Base-by-base conservation (phyloP, 345 rosid genomes). In the Moricandia moricandioides region DNA sequence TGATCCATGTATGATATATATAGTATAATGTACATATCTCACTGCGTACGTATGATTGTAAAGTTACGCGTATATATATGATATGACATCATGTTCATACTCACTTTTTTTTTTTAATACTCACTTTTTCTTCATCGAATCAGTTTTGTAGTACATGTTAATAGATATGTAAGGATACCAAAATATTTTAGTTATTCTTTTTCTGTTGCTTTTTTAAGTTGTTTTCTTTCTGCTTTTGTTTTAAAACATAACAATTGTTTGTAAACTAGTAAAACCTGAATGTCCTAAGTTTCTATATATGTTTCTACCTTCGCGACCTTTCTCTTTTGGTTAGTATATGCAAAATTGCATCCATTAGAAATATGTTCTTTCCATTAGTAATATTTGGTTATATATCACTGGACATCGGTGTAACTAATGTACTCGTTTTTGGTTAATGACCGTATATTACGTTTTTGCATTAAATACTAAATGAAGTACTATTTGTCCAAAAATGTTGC, bases 41-140 rank as follows among this genome's bases (percentile, higher is more conserved):
- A 12, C 47, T 40, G 51, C 55, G 40, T 71, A 71, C 13, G 33
- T 65, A 45, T 65, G 69, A 72, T 37, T 39, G 69, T 72, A 71
- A 78, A 66, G 81, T 35, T 59, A 78, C 77, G 71, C 71, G 81
- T 21, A 21, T 21, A 21, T 78, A 66, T 47, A 12, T 21, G n/a
- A 55, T 24, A 47, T 26, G 80, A 78, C 62, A 63, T 71, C 54
- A 16, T 71, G 56, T 71, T 71, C 76, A 71, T n/a, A 71, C 77
- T 27, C 49, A 35, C 63, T 71, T 43, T 43, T 43, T 35, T 31
- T 34, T 65, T n/a, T n/a, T n/a, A n/a, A 71, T n/a, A 71, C 77
- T 27, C 49, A 35, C 63, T 71, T 43, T 43, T 12, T 35, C 33
- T 34, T 65, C 72, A 77, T 76, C 52, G 12, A 43, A 31, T 43